Base-by-base conservation (phyloP, 2,329 filamentous ascomycete genomes). In the Cordyceps cicadae region DNA sequence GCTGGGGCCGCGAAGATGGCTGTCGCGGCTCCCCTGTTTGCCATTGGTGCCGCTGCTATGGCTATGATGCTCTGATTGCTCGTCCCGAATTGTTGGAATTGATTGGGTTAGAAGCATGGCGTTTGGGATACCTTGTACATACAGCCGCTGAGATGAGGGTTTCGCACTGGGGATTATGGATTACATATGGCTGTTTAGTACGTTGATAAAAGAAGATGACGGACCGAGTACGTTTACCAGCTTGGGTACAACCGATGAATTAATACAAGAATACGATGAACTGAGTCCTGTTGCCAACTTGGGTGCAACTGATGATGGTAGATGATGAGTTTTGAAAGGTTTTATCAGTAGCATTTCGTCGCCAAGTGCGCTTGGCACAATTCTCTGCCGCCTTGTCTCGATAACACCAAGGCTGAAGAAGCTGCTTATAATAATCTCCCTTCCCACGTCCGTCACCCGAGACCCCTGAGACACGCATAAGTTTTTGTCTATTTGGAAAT, bases 141-240 rank as follows among this genome's bases (percentile, higher is more conserved):
- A n/a, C 24, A 24, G 45, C 34, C 29, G 19, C 57, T 7, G 7
- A n/a, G 21, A 12, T 46, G 49, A 37, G 24, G 37, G 19, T 6
- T 58, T 37, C 32, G 55, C 43, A 50, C 50, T 43, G 34, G 19
- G 55, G 32, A 12, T 51, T 45, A 19, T 11, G 6, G 14, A 21
- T 50, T 50, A 58, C 46, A 58, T 43, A 58, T 43, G 55, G 51
- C 55, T 58, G 21, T 43, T 58, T 37, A 26, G 55, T 58, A 58
- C 55, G 43, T 58, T 58, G 51, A 58, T 58, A 51, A 1, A 17
- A 41, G 46, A 11, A 58, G 51, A 32, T 11, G 17, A 51, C 43
- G 19, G 32, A 51, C 24, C 8, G 8, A 5, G 2, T 43, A 15
- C 17, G 6, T 43, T 7, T 7, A 2, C 17, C 39, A 43, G n/a